Evolutionary conservation across 2,329 filamentous ascomycete species (phyloP).

Genomic region (Cyphellophora attinorum): DNA sequence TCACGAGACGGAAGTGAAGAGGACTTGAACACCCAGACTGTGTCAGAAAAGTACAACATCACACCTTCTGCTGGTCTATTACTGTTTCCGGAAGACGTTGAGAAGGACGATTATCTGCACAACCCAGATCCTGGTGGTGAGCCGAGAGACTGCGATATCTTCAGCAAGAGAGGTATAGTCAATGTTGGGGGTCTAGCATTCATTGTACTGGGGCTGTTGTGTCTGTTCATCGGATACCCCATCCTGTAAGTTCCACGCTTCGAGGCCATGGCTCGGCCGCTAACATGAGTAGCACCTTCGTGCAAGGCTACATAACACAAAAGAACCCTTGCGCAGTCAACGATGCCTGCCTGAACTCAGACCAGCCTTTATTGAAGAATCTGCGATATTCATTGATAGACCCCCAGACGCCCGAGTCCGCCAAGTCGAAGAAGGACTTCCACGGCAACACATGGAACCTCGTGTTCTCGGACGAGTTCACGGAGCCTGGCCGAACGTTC

Average conservation of each 20-base stretch:
- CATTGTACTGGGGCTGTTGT: conserved; percentile 51
- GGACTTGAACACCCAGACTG: conserved; percentile 60
- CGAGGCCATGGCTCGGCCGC: conserved; percentile 1
- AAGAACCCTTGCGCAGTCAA: conserved; percentile 26
- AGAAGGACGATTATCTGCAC: conserved; percentile 64
- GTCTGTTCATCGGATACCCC: conserved; percentile 61
- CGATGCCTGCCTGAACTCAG: conserved; percentile 41
- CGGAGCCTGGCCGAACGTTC: conserved; percentile 56
- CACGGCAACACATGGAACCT: conserved; percentile 55
- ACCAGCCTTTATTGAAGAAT: conserved; percentile 48
- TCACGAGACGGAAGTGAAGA: conserved; percentile 53
- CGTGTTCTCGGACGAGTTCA: conserved; percentile 67
- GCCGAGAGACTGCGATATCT: conserved; percentile 54
- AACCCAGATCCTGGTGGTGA: conserved; percentile 60
- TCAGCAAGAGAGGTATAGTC: conserved; percentile 51
- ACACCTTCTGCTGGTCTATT: conserved; percentile 56
- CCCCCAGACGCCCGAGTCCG: conserved; percentile 54
- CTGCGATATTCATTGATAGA: conserved; percentile 54
- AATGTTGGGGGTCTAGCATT: conserved; percentile 56
- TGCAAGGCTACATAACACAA: conserved; percentile 33
- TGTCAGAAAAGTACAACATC: conserved; percentile 66
- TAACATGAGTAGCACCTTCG: conserved; percentile 44
- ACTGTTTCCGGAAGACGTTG: conserved; percentile 61
- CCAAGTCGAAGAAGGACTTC: conserved; percentile 43
- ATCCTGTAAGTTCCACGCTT: conserved; percentile 46